A percentile compares a stretch with the other conserved stretches of the same genome.
These are phyloP conservation scores for Calendula officinalis DNA, from an alignment of 129 eudicot genomes.

Conservation along the genomic window DNA sequence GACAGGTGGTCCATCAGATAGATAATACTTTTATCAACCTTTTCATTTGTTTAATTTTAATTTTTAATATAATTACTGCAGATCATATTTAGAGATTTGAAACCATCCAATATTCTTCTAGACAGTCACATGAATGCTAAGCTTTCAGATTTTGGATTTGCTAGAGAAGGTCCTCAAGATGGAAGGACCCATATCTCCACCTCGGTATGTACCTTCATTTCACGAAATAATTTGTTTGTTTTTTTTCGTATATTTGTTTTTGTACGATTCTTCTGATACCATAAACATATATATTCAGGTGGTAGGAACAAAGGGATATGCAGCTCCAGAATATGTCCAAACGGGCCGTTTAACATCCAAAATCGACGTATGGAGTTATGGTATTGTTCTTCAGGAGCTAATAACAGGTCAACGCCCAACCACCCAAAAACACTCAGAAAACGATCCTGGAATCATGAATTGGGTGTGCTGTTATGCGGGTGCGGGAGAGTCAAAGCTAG, in stretches of 20 bases:
- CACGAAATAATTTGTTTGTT: not conserved
- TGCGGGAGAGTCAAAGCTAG: constrained; percentile 41
- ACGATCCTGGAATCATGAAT: constrained; percentile 44
- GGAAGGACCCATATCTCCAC: constrained; percentile 83
- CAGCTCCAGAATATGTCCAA: constrained; percentile 81
- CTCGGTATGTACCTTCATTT: constrained; percentile 55
- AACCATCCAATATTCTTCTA: constrained; percentile 83
- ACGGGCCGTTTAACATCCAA: constrained; percentile 71
- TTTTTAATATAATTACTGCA: constrained; percentile 15
- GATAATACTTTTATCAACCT: constrained; percentile 39
- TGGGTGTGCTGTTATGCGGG: constrained; percentile 54
- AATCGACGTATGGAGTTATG: constrained; percentile 69
- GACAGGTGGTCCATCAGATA: constrained; percentile 3
- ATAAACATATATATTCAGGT: constrained; percentile 34
- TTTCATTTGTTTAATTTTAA: not conserved
- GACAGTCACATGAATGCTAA: constrained; percentile 82
- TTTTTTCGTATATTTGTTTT: not conserved
- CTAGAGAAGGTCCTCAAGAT: constrained; percentile 79
- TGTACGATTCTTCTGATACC: constrained; percentile 1
- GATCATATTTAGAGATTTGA: constrained; percentile 89
- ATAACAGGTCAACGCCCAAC: constrained; percentile 61
- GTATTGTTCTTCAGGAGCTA: constrained; percentile 67
- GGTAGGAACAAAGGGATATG: constrained; percentile 77
- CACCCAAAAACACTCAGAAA: constrained; percentile 45
- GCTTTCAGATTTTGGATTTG: constrained; percentile 90